Conservation (phyloP, 2,329 filamentous ascomycete genomes). For the Hirsutella minnesotensis region DNA sequence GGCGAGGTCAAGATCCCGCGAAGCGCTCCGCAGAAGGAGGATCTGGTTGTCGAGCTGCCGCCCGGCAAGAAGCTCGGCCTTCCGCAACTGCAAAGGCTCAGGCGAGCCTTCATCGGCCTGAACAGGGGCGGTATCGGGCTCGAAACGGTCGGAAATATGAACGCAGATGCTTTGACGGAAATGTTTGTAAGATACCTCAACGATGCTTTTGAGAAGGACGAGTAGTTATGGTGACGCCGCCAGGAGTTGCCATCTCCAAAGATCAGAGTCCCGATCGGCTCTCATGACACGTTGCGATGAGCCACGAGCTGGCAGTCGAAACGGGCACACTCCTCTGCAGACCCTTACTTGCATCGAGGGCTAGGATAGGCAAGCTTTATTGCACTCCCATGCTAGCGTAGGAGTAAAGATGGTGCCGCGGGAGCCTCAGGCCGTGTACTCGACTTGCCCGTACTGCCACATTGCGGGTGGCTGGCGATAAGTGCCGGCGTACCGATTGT, state of each 20-base stretch:
- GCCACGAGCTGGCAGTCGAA: too few relatives aligned
- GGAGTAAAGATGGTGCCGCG: too few relatives aligned
- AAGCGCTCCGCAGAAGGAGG: constrained; percentile 24
- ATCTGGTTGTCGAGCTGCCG: constrained; percentile 53
- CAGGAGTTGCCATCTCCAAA: not conserved
- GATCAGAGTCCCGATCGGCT: too few relatives aligned
- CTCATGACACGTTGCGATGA: too few relatives aligned
- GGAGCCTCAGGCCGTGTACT: too few relatives aligned
- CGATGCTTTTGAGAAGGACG: constrained; percentile 49
- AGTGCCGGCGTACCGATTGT: too few relatives aligned
- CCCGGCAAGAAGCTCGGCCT: constrained; percentile 49
- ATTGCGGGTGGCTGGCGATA: too few relatives aligned
- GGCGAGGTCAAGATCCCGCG: constrained; percentile 40
- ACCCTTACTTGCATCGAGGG: too few relatives aligned
- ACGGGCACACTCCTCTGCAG: too few relatives aligned
- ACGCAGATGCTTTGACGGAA: constrained; percentile 42
- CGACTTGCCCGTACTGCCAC: too few relatives aligned
- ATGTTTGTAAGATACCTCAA: constrained; percentile 58
- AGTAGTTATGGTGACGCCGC: constrained; percentile 8
- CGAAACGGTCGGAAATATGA: constrained; percentile 42
- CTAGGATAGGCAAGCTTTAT: too few relatives aligned
- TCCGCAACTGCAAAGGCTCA: constrained; percentile 64
- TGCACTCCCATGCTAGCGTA: too few relatives aligned
- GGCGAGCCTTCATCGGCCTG: constrained; percentile 65
- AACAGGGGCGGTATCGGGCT: constrained; percentile 58